phyloP scores from a whole-genome alignment of 148 eudicot genomes.

The Oxyria digyna region DNA sequence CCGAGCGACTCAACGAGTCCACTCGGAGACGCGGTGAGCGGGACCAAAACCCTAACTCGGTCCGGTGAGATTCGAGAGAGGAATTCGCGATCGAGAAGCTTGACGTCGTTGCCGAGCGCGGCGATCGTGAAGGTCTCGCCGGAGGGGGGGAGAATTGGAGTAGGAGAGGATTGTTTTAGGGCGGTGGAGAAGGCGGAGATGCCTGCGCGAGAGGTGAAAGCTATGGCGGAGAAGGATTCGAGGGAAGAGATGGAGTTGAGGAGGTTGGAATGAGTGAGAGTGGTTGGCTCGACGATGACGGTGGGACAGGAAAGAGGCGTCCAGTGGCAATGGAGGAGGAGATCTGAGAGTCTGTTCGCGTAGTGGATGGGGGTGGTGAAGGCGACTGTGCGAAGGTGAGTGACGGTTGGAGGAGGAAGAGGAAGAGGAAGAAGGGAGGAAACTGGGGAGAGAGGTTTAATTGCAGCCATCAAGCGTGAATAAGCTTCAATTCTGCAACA shows the following conservation, averaged over 20 bases:
- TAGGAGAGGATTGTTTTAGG: conserved; percentile 10
- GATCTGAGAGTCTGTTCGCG: conserved; percentile 46
- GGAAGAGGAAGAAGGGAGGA: not conserved
- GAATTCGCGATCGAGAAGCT: conserved; percentile 30
- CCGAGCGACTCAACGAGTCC: conserved; percentile 54
- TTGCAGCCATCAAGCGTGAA: not conserved
- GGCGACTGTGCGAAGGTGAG: conserved; percentile 29
- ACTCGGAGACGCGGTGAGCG: conserved; percentile 40
- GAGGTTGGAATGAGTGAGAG: conserved; percentile 28
- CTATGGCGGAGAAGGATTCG: conserved; percentile 49
- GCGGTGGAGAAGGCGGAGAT: conserved; percentile 57
- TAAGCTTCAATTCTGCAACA: too few species aligned
- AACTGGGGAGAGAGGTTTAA: not conserved
- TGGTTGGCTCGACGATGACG: conserved; percentile 43
- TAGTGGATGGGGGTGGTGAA: conserved; percentile 76
- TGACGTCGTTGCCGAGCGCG: conserved; percentile 66
- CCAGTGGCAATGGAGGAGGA: conserved; percentile 41
- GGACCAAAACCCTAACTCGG: conserved; percentile 41
- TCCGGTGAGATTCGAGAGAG: conserved; percentile 20
- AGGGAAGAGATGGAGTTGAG: conserved; percentile 21
- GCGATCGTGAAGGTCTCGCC: conserved; percentile 30
- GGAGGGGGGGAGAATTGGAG: conserved; percentile 16
- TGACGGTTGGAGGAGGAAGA: not conserved
- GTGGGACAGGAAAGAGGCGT: conserved; percentile 68
- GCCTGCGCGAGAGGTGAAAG: conserved; percentile 77